A percentile compares a stretch with the other conserved stretches of the same genome.
Conservation (phyloP, 1,139 yeast species). For the Yamadazyma kanchanaburiensis region DNA sequence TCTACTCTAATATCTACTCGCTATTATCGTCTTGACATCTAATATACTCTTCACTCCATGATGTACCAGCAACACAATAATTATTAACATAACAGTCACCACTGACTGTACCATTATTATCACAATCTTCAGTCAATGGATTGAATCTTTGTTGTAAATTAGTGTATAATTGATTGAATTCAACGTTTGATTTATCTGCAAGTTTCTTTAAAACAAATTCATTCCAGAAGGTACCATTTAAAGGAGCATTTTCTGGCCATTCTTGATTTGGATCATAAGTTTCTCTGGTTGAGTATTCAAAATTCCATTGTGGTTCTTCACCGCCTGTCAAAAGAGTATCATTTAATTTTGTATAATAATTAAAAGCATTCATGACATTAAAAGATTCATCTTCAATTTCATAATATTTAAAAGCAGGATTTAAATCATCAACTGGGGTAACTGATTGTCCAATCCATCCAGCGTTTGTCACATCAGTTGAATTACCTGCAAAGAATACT, state of each 20-base stretch:
- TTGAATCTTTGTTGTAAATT: conserved; percentile 48
- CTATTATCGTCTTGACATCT: conserved; percentile 6
- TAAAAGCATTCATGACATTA: conserved; percentile 57
- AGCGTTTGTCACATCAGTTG: conserved; percentile 45
- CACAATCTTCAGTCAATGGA: conserved; percentile 35
- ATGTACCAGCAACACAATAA: conserved; percentile 34
- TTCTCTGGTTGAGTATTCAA: conserved; percentile 54
- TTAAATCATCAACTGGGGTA: conserved; percentile 56
- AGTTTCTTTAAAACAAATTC: conserved; percentile 31
- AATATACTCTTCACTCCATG: conserved; percentile 10
- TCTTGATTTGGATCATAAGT: conserved; percentile 39
- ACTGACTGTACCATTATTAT: conserved; percentile 26
- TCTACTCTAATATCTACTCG: too few species aligned
- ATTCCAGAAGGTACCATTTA: conserved; percentile 62
- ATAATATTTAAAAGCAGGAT: conserved; percentile 73
- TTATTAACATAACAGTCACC: conserved; percentile 37
- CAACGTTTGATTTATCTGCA: conserved; percentile 30
- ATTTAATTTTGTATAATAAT: conserved; percentile 52
- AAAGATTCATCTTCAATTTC: conserved; percentile 64
- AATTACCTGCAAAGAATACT: conserved; percentile 45
- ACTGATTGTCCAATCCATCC: conserved; percentile 69
- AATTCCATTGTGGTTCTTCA: conserved; percentile 51
- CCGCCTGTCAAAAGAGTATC: conserved; percentile 48
- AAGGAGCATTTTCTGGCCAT: conserved; percentile 52
- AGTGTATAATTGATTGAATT: conserved; percentile 45